Base-by-base conservation (phyloP, 129 eudicot species). In the Flaveria bidentis region DNA sequence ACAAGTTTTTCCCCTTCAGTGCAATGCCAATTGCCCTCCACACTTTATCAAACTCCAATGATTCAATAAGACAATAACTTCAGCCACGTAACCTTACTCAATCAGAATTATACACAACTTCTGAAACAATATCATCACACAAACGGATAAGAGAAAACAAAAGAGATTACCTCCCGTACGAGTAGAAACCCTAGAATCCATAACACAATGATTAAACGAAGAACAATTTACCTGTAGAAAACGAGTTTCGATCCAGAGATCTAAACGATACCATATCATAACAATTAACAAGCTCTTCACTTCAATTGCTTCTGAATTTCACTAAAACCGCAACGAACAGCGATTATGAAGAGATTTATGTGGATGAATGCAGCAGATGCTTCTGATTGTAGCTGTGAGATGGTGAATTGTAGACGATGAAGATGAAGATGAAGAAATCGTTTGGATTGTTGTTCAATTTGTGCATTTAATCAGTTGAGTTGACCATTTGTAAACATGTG, bases 401-500 rank as follows among this genome's bases (percentile, higher is more conserved):
- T 17, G 76, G 76, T 69, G 61, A 50, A 78, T 53, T 14, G 69
- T 5, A 46, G 76, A 56, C 2, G 41, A 36, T 36, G 41, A 36
- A 36, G 41, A 36, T 7, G 74, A 77, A 12, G 73, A 50, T 30
- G 65, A 18, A 33, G 73, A 33, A 30, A 62, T 14, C 47, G 30
- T 45, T 51, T 46, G 44, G 41, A 2, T 76, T 45, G 15, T 6
- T 33, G 46, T 76, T 53, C 15, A 20, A 25, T 41, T 55, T 57
- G 50, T 68, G 61, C 18, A 67, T 33, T 69, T 67, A 77, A 26
- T 26, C 18, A 11, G 57, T 57, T 14, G 52, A 36, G 50, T 45
- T 45, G 50, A 45, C 75, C 69, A 77, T 42, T 77, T 77, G 71
- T 57, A 67, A 47, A 20, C 72, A 36, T 77, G 75, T 53, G 81